A percentile compares a stretch with the other conserved stretches of the same genome.
Conservation (phyloP, 768 basidiomycete species). For the Hemileccinum rubropunctum region DNA sequence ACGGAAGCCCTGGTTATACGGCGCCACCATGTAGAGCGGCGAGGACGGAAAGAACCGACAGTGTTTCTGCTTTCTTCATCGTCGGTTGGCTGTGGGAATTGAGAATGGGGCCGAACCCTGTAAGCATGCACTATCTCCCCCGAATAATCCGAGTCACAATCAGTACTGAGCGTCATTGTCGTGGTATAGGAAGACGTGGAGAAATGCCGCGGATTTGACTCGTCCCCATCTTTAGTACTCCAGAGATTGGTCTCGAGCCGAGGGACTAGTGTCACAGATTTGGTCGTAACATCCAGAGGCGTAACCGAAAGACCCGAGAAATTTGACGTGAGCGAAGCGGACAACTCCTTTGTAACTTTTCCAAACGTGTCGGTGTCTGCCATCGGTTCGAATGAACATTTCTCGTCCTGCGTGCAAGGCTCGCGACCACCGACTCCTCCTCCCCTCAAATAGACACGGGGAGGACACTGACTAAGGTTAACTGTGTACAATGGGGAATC, state of each 20-base stretch:
- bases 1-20: slow-evolving; percentile 18
- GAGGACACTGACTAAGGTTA: neutral
- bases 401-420: neutral
- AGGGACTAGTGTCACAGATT: neutral
- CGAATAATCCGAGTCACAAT: slow-evolving; percentile 5
- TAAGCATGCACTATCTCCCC: slow-evolving; percentile 1
- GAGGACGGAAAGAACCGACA: neutral
- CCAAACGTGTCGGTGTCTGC: neutral
- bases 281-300: slow-evolving; percentile 1
- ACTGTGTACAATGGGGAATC: slow-evolving; percentile 2
- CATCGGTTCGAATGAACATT: neutral
- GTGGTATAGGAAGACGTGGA: neutral
- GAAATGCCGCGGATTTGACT: neutral
- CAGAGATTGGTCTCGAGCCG: neutral
- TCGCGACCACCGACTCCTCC: neutral
- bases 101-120: slow-evolving; percentile 11
- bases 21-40: neutral
- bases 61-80: slow-evolving; percentile 1
- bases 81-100: neutral
- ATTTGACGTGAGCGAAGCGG: slow-evolving; percentile 8
- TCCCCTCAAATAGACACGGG: neutral
- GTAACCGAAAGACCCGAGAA: neutral
- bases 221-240: neutral
- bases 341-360: neutral
- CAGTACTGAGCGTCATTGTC: neutral